A percentile compares a stretch with the other conserved stretches of the same genome.
Evolutionary conservation across 148 eudicot species (phyloP).

Genomic region (Nyssa sinensis): DNA sequence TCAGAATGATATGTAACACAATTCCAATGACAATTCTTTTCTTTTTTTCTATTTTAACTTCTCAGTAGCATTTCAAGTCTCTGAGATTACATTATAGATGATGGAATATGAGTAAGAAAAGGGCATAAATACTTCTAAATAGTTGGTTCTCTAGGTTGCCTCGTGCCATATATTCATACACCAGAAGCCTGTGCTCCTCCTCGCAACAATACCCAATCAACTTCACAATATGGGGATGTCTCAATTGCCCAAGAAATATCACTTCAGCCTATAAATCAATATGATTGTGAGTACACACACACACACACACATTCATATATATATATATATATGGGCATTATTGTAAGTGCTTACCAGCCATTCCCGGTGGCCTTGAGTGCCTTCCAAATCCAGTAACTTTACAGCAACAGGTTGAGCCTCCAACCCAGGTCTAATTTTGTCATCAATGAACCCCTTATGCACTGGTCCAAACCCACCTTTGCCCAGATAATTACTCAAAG

Average conservation of each 20-base stretch:
- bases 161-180: conserved; percentile 76
- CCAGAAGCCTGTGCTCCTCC: conserved; percentile 78
- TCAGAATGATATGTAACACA: not conserved
- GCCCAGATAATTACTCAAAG: conserved; percentile 66
- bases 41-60: too few species aligned
- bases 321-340: too few species aligned
- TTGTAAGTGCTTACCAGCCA: conserved; percentile 70
- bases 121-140: conserved; percentile 51
- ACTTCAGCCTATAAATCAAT: conserved; percentile 61
- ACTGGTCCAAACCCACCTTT: conserved; percentile 96
- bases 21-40: not conserved
- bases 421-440: conserved; percentile 54
- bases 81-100: not conserved
- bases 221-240: conserved; percentile 82
- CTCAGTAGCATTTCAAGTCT: too few species aligned
- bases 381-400: conserved; percentile 76
- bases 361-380: conserved; percentile 79
- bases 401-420: conserved; percentile 83
- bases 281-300: too few species aligned
- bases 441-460: conserved; percentile 78
- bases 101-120: not conserved
- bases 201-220: conserved; percentile 84
- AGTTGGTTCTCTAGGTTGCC: conserved; percentile 76
- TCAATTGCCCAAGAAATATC: conserved; percentile 75
- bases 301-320: too few species aligned